Percentiles rank a stretch among this genome's conserved stretches.
phyloP scores from a whole-genome alignment of 2,329 filamentous ascomycete genomes.

The Anthostomella pinea region DNA sequence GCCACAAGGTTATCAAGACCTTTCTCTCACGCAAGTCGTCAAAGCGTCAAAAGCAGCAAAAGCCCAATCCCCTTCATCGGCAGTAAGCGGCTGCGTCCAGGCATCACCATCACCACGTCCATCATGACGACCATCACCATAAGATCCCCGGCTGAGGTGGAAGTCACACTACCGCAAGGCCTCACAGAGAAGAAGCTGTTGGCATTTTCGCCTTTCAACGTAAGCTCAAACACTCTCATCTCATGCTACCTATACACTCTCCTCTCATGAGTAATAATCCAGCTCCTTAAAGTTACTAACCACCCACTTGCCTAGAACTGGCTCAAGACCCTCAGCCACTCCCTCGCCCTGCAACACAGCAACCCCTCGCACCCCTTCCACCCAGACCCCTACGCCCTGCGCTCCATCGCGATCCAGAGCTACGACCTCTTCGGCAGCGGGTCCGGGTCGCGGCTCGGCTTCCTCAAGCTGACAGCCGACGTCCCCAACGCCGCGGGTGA shows the following conservation, averaged over 20 bases:
- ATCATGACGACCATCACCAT: conserved; percentile 42
- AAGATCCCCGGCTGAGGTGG: conserved; percentile 36
- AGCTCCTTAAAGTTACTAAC: conserved; percentile 2
- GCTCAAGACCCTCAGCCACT: conserved; percentile 45
- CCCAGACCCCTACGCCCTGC: conserved; percentile 50
- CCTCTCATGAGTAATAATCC: background rate
- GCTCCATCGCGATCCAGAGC: conserved; percentile 49
- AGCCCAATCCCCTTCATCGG: too few species aligned
- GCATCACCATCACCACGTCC: too few species aligned
- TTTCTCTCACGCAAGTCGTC: too few species aligned
- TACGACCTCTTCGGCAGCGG: conserved; percentile 48
- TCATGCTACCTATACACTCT: background rate
- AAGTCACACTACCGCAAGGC: conserved; percentile 42
- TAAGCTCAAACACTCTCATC: conserved; percentile 24
- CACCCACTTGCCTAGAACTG: conserved; percentile 40
- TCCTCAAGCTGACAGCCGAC: conserved; percentile 52
- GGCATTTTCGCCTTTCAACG: conserved; percentile 50
- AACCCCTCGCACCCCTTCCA: conserved; percentile 50
- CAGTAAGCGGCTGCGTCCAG: too few species aligned
- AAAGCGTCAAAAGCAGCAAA: too few species aligned
- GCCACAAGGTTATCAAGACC: too few species aligned
- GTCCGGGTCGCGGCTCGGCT: conserved; percentile 54
- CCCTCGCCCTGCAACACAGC: conserved; percentile 43
- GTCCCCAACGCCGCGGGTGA: conserved; percentile 48
- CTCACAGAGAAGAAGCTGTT: conserved; percentile 44